Evolutionary conservation across 306 rosid species (phyloP).

Genomic region (Macrotyloma uniflorum): DNA sequence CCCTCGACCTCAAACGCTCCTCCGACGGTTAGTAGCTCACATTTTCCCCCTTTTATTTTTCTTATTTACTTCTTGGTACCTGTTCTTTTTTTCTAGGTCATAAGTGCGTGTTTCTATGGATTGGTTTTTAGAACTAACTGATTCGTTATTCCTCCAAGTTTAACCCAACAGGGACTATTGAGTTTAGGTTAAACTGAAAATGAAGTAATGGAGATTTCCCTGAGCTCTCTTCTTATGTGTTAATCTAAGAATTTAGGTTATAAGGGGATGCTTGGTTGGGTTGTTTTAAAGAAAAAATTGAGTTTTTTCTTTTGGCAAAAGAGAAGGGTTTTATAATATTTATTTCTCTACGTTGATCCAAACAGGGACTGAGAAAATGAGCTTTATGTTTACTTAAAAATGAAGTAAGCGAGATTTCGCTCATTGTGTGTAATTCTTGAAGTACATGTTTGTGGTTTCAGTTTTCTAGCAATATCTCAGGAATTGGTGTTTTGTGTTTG

Average conservation of each 20-base stretch:
- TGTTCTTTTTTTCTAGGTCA: neutral
- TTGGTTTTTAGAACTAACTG: neutral
- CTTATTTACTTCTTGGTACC: no score
- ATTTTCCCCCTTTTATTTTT: no score
- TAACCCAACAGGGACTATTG: neutral
- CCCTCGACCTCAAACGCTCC: constrained; percentile 71
- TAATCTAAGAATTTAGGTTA: neutral
- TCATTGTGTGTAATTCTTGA: neutral
- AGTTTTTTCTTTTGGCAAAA: neutral
- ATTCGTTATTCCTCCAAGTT: neutral
- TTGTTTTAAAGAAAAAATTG: neutral
- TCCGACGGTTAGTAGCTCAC: constrained; percentile 60
- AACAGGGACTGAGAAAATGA: neutral
- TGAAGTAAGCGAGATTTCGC: neutral
- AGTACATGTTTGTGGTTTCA: neutral
- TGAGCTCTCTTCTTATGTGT: neutral
- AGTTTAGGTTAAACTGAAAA: neutral
- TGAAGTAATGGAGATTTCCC: no score
- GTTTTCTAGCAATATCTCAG: neutral
- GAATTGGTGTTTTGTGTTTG: neutral
- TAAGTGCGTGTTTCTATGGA: neutral
- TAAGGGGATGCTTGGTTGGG: neutral
- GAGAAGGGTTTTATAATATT: neutral
- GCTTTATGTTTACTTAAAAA: neutral
- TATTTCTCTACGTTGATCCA: neutral